Base-by-base conservation (phyloP, 306 rosid species). In the Cucurbita moschata region DNA sequence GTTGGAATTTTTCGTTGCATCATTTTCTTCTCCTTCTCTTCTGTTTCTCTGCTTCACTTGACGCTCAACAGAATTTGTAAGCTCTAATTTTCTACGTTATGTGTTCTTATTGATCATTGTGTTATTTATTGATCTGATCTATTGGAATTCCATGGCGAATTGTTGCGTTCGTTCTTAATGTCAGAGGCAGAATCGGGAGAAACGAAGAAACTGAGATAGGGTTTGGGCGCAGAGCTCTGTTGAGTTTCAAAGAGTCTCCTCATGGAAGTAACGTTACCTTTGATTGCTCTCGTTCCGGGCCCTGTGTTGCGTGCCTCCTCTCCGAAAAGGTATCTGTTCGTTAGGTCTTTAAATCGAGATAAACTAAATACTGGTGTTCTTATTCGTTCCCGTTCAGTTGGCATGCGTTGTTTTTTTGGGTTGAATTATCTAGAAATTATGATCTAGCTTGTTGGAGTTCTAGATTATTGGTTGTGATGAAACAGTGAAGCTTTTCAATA, bases 211-310 rank as follows among this genome's bases (percentile, higher is more conserved):
- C 72, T 47, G 78, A 65, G 69, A 72, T 73, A 46, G 74, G 88
- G 55, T 50, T 85, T 60, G 80, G 84, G 72, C 83, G 83, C 51
- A 88, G 98, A 80, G 80, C 75, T 86, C 84, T 90, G 58, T 57
- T 87, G 82, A 81, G 89, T 83, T 85, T 93, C 78, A 87, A 77
- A 81, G 98, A 93, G 53, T 82, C 83, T 15, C 88, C 85, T 56
- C 50, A 51, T 11, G 97, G 97, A 81, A 88, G 81, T 60, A 93
- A 93, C 81, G 35, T 77, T 35, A 83, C 96, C 51, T 93, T 83
- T 71, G 92, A 87, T n/a, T 93, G 98, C 82, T 76, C 94, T 78
- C 97, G 92, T 73, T 88, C 93, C 59, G 98, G 98, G 43, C 98
- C 98, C 40, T 93, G 98, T 57, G 84, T 93, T 21, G 84, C 96